These are phyloP conservation scores for Isabelozyma heimii DNA, from an alignment of 805 yeast species.

Conservation along the genomic window DNA sequence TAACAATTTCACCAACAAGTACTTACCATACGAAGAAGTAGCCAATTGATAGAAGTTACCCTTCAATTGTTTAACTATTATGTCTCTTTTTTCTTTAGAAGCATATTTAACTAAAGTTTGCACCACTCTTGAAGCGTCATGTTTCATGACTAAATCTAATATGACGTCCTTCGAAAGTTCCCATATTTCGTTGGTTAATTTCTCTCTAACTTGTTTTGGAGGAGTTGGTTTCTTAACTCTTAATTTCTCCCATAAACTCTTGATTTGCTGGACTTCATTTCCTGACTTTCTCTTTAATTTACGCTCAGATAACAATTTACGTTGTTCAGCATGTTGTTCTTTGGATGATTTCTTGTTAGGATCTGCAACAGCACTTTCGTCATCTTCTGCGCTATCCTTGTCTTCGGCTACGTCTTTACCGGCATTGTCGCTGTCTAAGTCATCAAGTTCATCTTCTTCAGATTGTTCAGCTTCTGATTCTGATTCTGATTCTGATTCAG, in stretches of 20 bases:
- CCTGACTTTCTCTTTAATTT: slow-evolving; percentile 89
- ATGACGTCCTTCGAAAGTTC: slow-evolving; percentile 71
- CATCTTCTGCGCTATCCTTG: slow-evolving; percentile 20
- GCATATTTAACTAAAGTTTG: slow-evolving; percentile 90
- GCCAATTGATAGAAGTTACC: slow-evolving; percentile 81
- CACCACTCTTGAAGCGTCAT: slow-evolving; percentile 94
- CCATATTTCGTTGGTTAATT: slow-evolving; percentile 83
- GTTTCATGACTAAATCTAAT: slow-evolving; percentile 85
- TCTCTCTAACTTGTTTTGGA: slow-evolving; percentile 72
- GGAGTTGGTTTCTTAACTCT: slow-evolving; percentile 82
- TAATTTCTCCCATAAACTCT: slow-evolving; percentile 85
- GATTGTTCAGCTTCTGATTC: slow-evolving; percentile 26
- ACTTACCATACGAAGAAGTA: slow-evolving; percentile 91
- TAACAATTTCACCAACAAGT: slow-evolving; percentile 78
- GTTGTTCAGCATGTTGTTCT: slow-evolving; percentile 81
- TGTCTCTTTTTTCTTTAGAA: slow-evolving; percentile 72
- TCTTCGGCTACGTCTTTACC: slow-evolving; percentile 24
- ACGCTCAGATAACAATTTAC: slow-evolving; percentile 73
- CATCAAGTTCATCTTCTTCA: slow-evolving; percentile 18
- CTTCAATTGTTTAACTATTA: slow-evolving; percentile 63
- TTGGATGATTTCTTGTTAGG: slow-evolving; percentile 52
- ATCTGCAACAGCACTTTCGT: slow-evolving; percentile 14
- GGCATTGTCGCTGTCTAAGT: slow-evolving; percentile 7
- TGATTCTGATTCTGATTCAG: slow-evolving; percentile 21
- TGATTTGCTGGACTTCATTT: slow-evolving; percentile 76